These are phyloP conservation scores for Tetramitus jugosus DNA, from an alignment of 208 protist genomes.

Conservation along the genomic window DNA sequence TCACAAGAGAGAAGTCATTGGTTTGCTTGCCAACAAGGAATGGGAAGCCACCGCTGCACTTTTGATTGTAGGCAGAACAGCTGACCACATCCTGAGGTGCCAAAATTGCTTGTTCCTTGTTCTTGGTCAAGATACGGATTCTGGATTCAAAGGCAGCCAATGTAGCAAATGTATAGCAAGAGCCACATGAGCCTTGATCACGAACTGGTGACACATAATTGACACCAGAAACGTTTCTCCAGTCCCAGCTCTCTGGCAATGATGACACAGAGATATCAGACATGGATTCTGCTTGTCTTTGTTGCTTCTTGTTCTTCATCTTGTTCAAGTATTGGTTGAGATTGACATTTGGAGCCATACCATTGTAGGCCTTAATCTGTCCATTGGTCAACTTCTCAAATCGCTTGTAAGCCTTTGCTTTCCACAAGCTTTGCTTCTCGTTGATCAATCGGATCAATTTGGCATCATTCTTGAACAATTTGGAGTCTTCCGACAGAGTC, in stretches of 20 bases:
- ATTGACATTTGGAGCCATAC: background rate
- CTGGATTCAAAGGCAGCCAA: background rate
- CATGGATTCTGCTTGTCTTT: too few species aligned
- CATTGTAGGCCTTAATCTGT: background rate
- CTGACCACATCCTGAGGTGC: background rate
- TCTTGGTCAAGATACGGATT: background rate
- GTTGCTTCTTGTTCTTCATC: background rate
- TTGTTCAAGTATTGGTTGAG: background rate
- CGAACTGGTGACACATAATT: background rate
- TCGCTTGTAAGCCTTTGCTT: background rate
- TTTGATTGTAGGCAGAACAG: background rate
- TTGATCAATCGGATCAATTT: background rate
- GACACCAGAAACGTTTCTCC: background rate
- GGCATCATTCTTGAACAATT: background rate
- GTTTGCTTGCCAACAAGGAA: background rate
- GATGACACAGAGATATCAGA: too few species aligned
- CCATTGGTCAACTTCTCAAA: background rate
- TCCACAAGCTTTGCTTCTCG: background rate
- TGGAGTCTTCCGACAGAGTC: too few species aligned
- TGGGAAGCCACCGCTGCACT: slow-evolving; percentile 9
- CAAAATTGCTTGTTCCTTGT: background rate
- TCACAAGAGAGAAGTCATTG: background rate
- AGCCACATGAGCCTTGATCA: slow-evolving; percentile 1
- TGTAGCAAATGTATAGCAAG: slow-evolving; percentile 1
- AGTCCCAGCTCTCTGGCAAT: background rate